These are phyloP conservation scores for Trichoderma guizhouense DNA, from an alignment of 2,329 filamentous ascomycete species.

Conservation along the genomic window DNA sequence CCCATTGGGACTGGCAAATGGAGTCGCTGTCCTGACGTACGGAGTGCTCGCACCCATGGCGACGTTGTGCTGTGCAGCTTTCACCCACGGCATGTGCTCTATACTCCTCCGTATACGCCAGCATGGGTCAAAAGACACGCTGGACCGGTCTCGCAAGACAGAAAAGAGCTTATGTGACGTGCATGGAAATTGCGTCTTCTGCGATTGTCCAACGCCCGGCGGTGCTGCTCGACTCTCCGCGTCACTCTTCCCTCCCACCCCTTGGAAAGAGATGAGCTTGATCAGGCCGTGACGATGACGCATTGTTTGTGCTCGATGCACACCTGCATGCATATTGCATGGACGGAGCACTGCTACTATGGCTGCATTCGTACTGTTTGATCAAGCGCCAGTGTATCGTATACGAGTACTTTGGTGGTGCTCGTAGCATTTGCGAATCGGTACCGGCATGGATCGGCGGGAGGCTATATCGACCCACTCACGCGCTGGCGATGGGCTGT, in stretches of 20 bases:
- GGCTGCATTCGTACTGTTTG: background rate
- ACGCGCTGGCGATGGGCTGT: conserved; percentile 8
- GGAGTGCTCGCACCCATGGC: background rate
- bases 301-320: background rate
- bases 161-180: background rate
- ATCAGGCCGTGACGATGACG: background rate
- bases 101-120: background rate
- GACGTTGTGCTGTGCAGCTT: background rate
- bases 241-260: background rate
- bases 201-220: background rate
- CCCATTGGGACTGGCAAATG: conserved; percentile 8
- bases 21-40: background rate
- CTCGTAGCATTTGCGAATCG: conserved; percentile 1
- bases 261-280: background rate
- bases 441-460: conserved; percentile 12
- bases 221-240: background rate
- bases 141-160: background rate
- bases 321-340: conserved; percentile 2
- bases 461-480: conserved; percentile 15
- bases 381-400: background rate
- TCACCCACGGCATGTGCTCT: background rate
- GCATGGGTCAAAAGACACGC: background rate
- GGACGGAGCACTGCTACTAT: background rate
- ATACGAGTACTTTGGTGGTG: background rate
- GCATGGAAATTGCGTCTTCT: background rate